phyloP scores from a whole-genome alignment of 768 basidiomycete genomes.

The Lentinus tigrinus region DNA sequence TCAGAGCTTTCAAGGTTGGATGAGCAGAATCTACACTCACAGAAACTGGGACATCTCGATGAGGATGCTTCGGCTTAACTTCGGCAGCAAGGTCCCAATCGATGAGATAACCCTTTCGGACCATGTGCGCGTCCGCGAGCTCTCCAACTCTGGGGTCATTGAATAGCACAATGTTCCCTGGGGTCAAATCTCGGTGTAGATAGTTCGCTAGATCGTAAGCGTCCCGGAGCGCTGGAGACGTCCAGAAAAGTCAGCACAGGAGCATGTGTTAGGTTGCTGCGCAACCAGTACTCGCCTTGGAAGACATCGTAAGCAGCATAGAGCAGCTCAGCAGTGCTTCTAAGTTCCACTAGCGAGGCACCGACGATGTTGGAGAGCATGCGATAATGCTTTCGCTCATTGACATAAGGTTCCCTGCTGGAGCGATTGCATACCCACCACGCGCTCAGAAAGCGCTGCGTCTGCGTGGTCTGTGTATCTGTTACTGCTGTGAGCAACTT shows the following conservation, averaged over 20 bases:
- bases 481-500: not conserved
- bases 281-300: not conserved
- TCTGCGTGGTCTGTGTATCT: not conserved
- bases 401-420: not conserved
- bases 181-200: not conserved
- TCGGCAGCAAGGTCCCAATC: slow-evolving; percentile 4
- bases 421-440: not conserved
- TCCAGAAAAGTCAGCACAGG: not conserved
- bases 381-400: not conserved
- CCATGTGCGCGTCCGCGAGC: not conserved
- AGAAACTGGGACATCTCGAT: not conserved
- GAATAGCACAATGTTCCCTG: not conserved
- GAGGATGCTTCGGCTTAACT: not conserved
- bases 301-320: not conserved
- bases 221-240: not conserved
- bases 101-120: not conserved
- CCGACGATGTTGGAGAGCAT: not conserved
- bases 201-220: not conserved
- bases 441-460: not conserved
- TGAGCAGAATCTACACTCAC: no score
- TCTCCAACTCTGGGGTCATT: not conserved
- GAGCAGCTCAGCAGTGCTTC: not conserved
- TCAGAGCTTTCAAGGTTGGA: no score
- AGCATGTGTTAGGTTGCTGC: not conserved
- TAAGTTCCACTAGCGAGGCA: not conserved